Percentiles rank a stretch among this genome's conserved stretches.
These are phyloP conservation scores for Cladosporium sp. DNA, from an alignment of 2,329 filamentous ascomycete genomes.

Conservation along the genomic window DNA sequence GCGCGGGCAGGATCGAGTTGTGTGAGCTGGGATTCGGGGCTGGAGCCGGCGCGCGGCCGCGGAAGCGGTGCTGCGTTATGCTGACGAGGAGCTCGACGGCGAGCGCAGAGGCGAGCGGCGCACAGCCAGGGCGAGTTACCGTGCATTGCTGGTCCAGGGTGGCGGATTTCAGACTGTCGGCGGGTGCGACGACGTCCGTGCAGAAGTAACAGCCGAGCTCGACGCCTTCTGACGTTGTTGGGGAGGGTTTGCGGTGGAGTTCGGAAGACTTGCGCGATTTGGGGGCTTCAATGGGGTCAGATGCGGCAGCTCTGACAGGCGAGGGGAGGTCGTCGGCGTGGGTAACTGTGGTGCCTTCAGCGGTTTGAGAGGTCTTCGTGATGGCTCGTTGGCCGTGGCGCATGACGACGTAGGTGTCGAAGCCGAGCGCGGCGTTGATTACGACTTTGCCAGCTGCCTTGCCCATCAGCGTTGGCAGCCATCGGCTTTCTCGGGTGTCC, in stretches of 20 bases:
- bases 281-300: neutral
- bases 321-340: conserved; percentile 3
- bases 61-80: conserved; percentile 62
- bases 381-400: conserved; percentile 62
- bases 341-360: neutral
- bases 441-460: conserved; percentile 91
- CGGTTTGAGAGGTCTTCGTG: neutral
- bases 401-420: conserved; percentile 97
- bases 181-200: conserved; percentile 92
- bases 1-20: conserved; percentile 25
- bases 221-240: neutral
- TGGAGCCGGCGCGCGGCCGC: conserved; percentile 33
- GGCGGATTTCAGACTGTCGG: conserved; percentile 87
- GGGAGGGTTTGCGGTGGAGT: conserved; percentile 41
- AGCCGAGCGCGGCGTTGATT: conserved; percentile 91
- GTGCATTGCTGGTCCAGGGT: conserved; percentile 98
- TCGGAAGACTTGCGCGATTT: conserved; percentile 20
- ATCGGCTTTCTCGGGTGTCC: conserved; percentile 85
- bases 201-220: conserved; percentile 96
- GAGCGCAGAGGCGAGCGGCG: conserved; percentile 83
- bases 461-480: conserved; percentile 93
- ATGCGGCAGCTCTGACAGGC: neutral
- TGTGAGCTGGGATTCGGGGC: conserved; percentile 18
- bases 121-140: conserved; percentile 87
- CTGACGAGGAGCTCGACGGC: conserved; percentile 86